Conservation (phyloP, 2,329 filamentous ascomycete genomes). For the Zymoseptoria pseudotritici region DNA sequence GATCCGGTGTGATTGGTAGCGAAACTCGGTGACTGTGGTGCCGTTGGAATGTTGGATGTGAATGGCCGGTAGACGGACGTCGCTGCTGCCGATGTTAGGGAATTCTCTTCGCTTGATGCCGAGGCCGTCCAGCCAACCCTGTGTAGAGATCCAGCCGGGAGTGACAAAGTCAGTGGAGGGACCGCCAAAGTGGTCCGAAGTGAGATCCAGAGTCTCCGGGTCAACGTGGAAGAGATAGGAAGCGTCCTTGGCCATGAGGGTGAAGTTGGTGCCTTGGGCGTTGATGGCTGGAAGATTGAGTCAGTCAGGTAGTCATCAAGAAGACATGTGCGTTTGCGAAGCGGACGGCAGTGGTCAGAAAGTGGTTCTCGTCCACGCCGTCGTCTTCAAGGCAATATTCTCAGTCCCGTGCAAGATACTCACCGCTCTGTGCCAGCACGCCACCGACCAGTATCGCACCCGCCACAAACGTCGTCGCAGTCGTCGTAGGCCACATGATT, state of each 20-base stretch:
- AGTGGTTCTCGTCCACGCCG: not conserved
- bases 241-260: conserved; percentile 48
- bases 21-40: conserved; percentile 52
- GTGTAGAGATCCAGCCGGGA: conserved; percentile 30
- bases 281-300: conserved; percentile 38
- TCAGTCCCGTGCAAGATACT: conserved; percentile 4
- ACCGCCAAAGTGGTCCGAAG: conserved; percentile 56
- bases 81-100: conserved; percentile 56
- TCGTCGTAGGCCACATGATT: not conserved
- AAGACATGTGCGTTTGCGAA: not conserved
- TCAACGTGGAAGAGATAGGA: conserved; percentile 61
- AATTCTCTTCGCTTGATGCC: conserved; percentile 54
- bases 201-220: conserved; percentile 47
- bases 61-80: conserved; percentile 55
- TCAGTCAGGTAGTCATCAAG: not conserved
- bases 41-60: conserved; percentile 53
- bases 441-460: not conserved
- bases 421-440: not conserved
- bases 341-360: not conserved
- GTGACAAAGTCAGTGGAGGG: conserved; percentile 47
- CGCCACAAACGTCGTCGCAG: not conserved
- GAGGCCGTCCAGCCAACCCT: conserved; percentile 49
- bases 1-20: conserved; percentile 52
- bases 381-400: not conserved
- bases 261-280: conserved; percentile 50